A percentile compares a stretch with the other conserved stretches of the same genome.
These are phyloP conservation scores for Piper betle DNA, from an alignment of 164 flowering plant genomes.

Conservation along the genomic window DNA sequence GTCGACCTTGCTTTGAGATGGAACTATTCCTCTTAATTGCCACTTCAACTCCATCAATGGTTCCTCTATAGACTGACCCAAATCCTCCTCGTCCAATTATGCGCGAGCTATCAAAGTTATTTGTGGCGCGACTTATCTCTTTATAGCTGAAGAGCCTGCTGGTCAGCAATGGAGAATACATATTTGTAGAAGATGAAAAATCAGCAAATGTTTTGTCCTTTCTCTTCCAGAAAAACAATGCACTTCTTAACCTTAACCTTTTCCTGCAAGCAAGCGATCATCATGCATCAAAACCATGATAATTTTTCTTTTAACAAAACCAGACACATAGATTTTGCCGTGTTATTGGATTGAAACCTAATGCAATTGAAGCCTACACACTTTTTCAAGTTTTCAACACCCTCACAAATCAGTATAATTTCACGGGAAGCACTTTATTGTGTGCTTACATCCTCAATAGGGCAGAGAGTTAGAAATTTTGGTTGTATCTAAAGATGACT, in stretches of 20 bases:
- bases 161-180: slow-evolving; percentile 15
- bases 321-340: too few species aligned
- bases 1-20: slow-evolving; percentile 44
- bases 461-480: too few species aligned
- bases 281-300: too few species aligned
- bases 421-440: too few species aligned
- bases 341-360: too few species aligned
- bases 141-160: slow-evolving; percentile 73
- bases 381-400: too few species aligned
- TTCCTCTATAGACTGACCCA: slow-evolving; percentile 86
- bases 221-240: not conserved
- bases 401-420: too few species aligned
- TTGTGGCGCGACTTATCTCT: slow-evolving; percentile 78
- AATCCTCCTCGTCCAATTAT: slow-evolving; percentile 86
- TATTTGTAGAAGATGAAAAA: not conserved
- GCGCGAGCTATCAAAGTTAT: slow-evolving; percentile 81
- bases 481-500: too few species aligned
- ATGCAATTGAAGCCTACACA: too few species aligned
- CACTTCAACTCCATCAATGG: slow-evolving; percentile 62
- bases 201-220: not conserved
- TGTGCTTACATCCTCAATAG: too few species aligned
- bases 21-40: slow-evolving; percentile 80
- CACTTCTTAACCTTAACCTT: not conserved
- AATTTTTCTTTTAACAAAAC: too few species aligned
- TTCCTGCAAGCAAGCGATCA: too few species aligned